Percentiles rank a stretch among this genome's conserved stretches.
phyloP scores from a whole-genome alignment of 331 rosid species.

The Quercus lobata region DNA sequence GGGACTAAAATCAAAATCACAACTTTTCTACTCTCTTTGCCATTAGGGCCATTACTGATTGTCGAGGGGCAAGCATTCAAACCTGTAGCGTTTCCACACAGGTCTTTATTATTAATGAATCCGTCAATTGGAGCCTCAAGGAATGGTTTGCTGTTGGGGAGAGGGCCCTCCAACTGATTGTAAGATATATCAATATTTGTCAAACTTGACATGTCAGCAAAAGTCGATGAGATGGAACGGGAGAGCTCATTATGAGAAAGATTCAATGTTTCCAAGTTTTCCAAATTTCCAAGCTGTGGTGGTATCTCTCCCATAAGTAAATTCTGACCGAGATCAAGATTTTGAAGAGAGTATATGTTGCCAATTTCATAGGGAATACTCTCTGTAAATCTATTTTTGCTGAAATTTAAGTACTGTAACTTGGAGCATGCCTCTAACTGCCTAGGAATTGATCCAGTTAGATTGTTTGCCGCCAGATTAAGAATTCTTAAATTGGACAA shows the following conservation, averaged over 20 bases:
- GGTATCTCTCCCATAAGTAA: neutral
- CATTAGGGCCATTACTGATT: neutral
- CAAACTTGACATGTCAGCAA: neutral
- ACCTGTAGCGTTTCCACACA: slow-evolving; percentile 1
- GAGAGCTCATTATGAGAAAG: slow-evolving; percentile 6
- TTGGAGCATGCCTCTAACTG: neutral
- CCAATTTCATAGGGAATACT: neutral
- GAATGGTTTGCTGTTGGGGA: neutral
- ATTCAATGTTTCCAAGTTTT: neutral
- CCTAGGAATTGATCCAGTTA: neutral
- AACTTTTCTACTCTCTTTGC: neutral
- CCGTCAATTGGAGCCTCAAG: neutral
- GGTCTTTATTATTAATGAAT: slow-evolving; percentile 8
- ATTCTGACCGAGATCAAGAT: slow-evolving; percentile 8
- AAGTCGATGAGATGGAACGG: neutral
- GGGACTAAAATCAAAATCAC: neutral
- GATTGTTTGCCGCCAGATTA: neutral
- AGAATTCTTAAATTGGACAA: neutral
- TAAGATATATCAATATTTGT: neutral
- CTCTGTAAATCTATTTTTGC: neutral
- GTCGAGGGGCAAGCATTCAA: neutral
- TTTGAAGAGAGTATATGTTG: neutral
- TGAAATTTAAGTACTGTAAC: neutral
- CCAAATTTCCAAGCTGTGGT: neutral
- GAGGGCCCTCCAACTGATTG: slow-evolving; percentile 4